A percentile compares a stretch with the other conserved stretches of the same genome.
Evolutionary conservation across 139 green algal species (phyloP).

Genomic region (Ulvella scutata): DNA sequence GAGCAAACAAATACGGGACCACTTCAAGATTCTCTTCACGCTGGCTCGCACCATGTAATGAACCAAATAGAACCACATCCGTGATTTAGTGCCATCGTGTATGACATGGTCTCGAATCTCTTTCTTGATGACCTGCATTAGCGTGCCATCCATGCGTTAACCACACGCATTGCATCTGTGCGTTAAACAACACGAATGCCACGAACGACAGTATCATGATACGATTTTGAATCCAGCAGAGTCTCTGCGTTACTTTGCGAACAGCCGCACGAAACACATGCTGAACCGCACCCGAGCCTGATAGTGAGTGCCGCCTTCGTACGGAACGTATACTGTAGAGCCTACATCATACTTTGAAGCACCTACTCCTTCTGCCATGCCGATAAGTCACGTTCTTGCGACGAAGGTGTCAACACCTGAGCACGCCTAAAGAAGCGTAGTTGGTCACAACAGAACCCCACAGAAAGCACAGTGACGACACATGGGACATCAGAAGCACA

Average conservation of each 20-base stretch:
- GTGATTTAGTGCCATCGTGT: background rate
- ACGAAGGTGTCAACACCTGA: too few relatives aligned
- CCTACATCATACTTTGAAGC: too few relatives aligned
- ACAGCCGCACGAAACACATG: background rate
- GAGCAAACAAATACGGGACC: background rate
- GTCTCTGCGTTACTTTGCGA: too few relatives aligned
- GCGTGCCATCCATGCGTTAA: background rate
- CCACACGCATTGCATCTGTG: background rate
- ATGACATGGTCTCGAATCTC: background rate
- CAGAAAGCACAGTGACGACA: too few relatives aligned
- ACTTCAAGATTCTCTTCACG: background rate
- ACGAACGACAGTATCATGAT: too few relatives aligned
- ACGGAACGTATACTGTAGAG: background rate
- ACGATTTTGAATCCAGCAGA: too few relatives aligned
- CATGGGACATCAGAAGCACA: too few relatives aligned
- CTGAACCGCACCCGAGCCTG: background rate
- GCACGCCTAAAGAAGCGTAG: too few relatives aligned
- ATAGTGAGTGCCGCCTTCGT: background rate
- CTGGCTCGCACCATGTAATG: slow-evolving; percentile 32
- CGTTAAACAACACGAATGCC: too few relatives aligned
- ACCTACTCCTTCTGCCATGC: too few relatives aligned
- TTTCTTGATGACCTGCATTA: background rate
- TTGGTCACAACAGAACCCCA: too few relatives aligned
- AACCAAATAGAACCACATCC: slow-evolving; percentile 43
- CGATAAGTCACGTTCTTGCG: too few relatives aligned